Conservation (phyloP, 495 filamentous ascomycete genomes). For the Symbiotaphrina buchneri region DNA sequence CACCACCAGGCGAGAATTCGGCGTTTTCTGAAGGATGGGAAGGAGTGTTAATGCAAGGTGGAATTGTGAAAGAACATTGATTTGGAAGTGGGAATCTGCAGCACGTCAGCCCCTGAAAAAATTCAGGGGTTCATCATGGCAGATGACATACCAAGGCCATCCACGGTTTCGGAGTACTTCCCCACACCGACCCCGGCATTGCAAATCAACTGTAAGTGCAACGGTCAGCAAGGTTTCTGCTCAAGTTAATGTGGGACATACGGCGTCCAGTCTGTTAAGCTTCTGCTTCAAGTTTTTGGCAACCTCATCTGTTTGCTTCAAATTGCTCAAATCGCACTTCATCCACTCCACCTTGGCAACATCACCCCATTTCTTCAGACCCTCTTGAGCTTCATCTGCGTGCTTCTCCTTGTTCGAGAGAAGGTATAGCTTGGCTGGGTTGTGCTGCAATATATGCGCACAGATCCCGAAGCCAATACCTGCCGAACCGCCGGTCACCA, state of each 20-base stretch:
- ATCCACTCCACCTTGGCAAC: slow-evolving; percentile 18
- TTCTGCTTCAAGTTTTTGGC: slow-evolving; percentile 11
- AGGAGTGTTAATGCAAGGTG: slow-evolving; percentile 19
- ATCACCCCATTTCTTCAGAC: slow-evolving; percentile 17
- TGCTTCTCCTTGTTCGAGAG: slow-evolving; percentile 24
- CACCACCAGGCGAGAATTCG: slow-evolving; percentile 21
- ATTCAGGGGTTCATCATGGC: slow-evolving; percentile 6
- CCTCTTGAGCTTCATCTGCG: slow-evolving; percentile 15
- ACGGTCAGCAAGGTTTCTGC: background rate
- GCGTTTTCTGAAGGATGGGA: slow-evolving; percentile 18
- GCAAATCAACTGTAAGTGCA: slow-evolving; percentile 15
- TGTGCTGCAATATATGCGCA: slow-evolving; percentile 27
- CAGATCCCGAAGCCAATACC: slow-evolving; percentile 26
- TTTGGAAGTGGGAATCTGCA: slow-evolving; percentile 24
- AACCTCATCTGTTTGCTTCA: slow-evolving; percentile 16
- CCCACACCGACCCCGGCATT: slow-evolving; percentile 25
- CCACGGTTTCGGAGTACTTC: slow-evolving; percentile 11
- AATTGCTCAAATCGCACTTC: slow-evolving; percentile 18
- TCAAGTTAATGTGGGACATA: slow-evolving; percentile 3
- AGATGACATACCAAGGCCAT: slow-evolving; percentile 10
- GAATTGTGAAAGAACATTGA: slow-evolving; percentile 25
- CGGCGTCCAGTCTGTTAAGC: slow-evolving; percentile 18
- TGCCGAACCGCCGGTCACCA: slow-evolving; percentile 13
- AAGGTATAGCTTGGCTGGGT: slow-evolving; percentile 20
- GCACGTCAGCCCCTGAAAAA: too few species aligned